A percentile compares a stretch with the other conserved stretches of the same genome.
Conservation (phyloP, 2,329 filamentous ascomycete genomes). For the Cercospora sp. region DNA sequence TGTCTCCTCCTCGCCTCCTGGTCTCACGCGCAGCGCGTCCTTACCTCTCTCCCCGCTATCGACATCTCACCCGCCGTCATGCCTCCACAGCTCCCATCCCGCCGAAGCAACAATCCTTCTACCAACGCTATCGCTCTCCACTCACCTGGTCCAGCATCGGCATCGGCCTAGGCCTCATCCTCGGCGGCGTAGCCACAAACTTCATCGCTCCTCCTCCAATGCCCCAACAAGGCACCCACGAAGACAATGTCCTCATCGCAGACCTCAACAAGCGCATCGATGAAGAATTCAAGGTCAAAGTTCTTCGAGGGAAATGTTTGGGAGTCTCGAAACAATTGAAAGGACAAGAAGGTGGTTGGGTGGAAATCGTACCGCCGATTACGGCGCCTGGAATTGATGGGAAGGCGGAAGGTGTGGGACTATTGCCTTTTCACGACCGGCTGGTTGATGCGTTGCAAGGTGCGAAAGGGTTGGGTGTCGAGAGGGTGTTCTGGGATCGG, state of each 20-base stretch:
- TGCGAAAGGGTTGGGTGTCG: conserved; percentile 47
- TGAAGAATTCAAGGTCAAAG: conserved; percentile 52
- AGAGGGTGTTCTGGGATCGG: conserved; percentile 66
- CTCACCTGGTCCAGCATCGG: conserved; percentile 39
- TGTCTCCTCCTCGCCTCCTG: conserved; percentile 8
- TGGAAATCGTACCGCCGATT: conserved; percentile 33
- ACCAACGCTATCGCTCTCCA: conserved; percentile 10
- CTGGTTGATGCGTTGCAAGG: conserved; percentile 42
- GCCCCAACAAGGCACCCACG: conserved; percentile 43
- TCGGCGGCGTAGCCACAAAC: conserved; percentile 45
- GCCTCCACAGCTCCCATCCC: background rate
- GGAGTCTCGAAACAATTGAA: conserved; percentile 38
- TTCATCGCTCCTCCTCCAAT: conserved; percentile 49
- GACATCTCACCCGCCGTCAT: conserved; percentile 17
- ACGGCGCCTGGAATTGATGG: conserved; percentile 12
- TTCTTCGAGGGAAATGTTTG: conserved; percentile 48
- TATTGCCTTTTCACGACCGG: conserved; percentile 22
- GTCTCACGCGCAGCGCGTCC: conserved; percentile 20
- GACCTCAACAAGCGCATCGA: conserved; percentile 49
- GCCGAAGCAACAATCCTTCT: conserved; percentile 7
- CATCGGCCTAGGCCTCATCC: conserved; percentile 31
- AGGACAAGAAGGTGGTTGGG: conserved; percentile 38
- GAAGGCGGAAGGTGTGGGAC: conserved; percentile 10
- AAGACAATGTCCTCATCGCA: conserved; percentile 47
- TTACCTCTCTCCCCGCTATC: conserved; percentile 34